Evolutionary conservation across 148 eudicot genomes (phyloP).

Genomic region (Diospyros kaki): DNA sequence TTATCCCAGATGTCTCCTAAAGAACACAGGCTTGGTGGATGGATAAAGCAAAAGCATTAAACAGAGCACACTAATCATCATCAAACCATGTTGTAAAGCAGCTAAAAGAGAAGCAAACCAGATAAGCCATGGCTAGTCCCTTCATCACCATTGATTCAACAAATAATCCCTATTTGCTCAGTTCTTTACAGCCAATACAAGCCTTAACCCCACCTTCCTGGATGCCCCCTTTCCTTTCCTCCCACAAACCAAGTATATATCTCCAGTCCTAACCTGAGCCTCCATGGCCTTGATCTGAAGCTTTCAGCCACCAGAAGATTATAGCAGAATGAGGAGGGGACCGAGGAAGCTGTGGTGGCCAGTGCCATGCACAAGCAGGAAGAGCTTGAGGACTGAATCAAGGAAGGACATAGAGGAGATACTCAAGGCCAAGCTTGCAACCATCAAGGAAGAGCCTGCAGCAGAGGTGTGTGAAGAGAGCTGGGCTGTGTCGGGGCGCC

Average conservation of each 20-base stretch:
- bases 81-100: constrained; percentile 24
- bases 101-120: background rate
- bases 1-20: background rate
- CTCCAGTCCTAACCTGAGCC: background rate
- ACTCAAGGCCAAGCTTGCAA: constrained; percentile 22
- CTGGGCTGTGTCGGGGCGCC: background rate
- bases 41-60: constrained; percentile 8
- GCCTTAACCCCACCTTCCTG: constrained; percentile 11
- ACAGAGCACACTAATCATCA: background rate
- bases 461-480: background rate
- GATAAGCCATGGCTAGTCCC: background rate
- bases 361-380: constrained; percentile 21
- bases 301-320: background rate
- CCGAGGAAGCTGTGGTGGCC: constrained; percentile 21
- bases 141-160: background rate
- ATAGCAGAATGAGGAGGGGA: constrained; percentile 14
- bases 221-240: background rate
- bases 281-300: background rate
- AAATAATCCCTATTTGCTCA: background rate
- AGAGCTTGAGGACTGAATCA: constrained; percentile 21
- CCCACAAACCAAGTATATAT: background rate
- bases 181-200: constrained; percentile 21
- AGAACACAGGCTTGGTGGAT: constrained; percentile 8
- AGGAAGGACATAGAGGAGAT: constrained; percentile 24
- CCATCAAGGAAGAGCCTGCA: constrained; percentile 19